Conservation (phyloP, 257 asterid genomes). For the Petunia axillaris region DNA sequence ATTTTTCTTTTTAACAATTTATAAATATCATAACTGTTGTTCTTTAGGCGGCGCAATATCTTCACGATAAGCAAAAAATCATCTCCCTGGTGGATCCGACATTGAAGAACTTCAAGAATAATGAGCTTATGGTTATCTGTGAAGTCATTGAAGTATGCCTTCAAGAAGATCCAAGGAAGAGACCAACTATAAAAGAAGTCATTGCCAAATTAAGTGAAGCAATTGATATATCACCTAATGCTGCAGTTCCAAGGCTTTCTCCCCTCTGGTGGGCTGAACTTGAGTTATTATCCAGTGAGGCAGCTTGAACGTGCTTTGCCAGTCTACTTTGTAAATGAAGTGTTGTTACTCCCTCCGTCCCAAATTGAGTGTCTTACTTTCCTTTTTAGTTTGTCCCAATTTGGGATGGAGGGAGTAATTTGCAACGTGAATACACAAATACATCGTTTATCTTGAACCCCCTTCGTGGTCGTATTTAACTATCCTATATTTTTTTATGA, state of each 20-base stretch:
- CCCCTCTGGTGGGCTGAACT: slow-evolving; percentile 99
- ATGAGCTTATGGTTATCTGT: slow-evolving; percentile 64
- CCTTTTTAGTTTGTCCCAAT: no score
- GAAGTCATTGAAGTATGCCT: slow-evolving; percentile 73
- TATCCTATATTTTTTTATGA: no score
- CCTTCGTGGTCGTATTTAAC: no score
- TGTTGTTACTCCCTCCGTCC: no score
- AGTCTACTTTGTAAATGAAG: not conserved
- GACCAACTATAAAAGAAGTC: slow-evolving; percentile 67
- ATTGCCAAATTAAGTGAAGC: slow-evolving; percentile 51
- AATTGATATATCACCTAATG: slow-evolving; percentile 64
- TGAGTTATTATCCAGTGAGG: slow-evolving; percentile 84
- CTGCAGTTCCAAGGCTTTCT: slow-evolving; percentile 84
- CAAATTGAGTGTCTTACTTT: no score
- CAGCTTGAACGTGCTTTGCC: slow-evolving; percentile 41
- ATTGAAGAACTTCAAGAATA: slow-evolving; percentile 61
- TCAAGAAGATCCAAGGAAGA: slow-evolving; percentile 50
- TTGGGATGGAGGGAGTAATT: no score
- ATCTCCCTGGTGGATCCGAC: slow-evolving; percentile 62
- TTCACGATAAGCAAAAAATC: slow-evolving; percentile 51
- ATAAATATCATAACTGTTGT: not conserved
- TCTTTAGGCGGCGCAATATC: slow-evolving; percentile 56
- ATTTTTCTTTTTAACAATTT: not conserved
- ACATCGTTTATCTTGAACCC: no score
- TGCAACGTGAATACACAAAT: no score